A percentile compares a stretch with the other conserved stretches of the same genome.
phyloP scores from a whole-genome alignment of 2,329 filamentous ascomycete genomes.

The Exophiala lecanii-corni region DNA sequence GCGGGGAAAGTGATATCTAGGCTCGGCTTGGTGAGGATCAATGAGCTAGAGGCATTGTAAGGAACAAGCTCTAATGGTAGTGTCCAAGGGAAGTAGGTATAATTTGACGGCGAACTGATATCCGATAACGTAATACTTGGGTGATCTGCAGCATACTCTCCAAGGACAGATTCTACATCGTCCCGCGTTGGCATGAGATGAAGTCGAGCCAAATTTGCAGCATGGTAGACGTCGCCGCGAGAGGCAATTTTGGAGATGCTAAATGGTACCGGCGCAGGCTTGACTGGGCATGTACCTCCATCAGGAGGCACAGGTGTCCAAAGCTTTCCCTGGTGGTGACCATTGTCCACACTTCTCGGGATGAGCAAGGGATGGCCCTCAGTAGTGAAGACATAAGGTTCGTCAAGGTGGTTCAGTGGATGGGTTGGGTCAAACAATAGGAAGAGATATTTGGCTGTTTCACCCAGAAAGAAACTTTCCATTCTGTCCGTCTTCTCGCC shows the following conservation, averaged over 20 bases:
- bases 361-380: constrained; percentile 92
- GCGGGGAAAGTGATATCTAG: constrained; percentile 65
- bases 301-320: constrained; percentile 9
- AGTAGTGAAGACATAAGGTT: constrained; percentile 87
- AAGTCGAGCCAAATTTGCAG: constrained; percentile 76
- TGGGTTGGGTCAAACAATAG: constrained; percentile 82
- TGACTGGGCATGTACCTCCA: constrained; percentile 55
- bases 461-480: constrained; percentile 98
- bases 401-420: constrained; percentile 80
- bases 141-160: constrained; percentile 51
- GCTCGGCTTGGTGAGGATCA: constrained; percentile 65
- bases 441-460: constrained; percentile 94
- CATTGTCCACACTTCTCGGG: constrained; percentile 47
- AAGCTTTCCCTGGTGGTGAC: constrained; percentile 11
- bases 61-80: constrained; percentile 72
- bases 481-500: constrained; percentile 90
- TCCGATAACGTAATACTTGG: constrained; percentile 54
- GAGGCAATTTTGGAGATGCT: constrained; percentile 75
- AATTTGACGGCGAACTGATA: constrained; percentile 62
- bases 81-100: constrained; percentile 91
- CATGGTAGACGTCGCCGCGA: constrained; percentile 78
- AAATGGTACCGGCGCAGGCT: constrained; percentile 57
- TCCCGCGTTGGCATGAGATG: constrained; percentile 62
- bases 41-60: constrained; percentile 68
- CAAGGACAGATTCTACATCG: constrained; percentile 54